Percentiles rank a stretch among this genome's conserved stretches.
These are phyloP conservation scores for Yarrowia divulgata DNA, from an alignment of 805 yeast species.

Conservation along the genomic window DNA sequence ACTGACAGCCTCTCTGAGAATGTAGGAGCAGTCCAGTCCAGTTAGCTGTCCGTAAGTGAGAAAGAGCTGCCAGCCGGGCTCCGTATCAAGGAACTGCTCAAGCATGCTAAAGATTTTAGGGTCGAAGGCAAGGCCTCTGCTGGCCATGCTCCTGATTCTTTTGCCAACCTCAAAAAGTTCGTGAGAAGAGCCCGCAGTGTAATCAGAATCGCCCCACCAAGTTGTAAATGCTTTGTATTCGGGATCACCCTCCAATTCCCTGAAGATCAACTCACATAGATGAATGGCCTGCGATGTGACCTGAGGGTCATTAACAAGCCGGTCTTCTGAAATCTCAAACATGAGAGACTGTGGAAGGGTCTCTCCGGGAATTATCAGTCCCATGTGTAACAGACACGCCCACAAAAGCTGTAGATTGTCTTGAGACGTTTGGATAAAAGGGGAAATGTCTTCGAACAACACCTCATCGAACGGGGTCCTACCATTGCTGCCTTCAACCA, in stretches of 20 bases:
- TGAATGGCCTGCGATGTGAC: conserved; percentile 11
- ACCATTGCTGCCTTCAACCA: background rate
- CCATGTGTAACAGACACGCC: conserved; percentile 15
- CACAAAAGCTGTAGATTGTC: conserved; percentile 3
- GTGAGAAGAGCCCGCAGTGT: conserved; percentile 5
- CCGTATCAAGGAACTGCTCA: conserved; percentile 17
- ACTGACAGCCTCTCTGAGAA: conserved; percentile 17
- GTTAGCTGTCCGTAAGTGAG: conserved; percentile 14
- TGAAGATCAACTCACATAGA: conserved; percentile 23
- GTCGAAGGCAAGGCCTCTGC: conserved; percentile 15
- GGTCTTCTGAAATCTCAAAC: conserved; percentile 19
- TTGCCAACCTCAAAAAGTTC: background rate
- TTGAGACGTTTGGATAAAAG: background rate
- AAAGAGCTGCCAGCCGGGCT: conserved; percentile 25
- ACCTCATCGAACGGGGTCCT: conserved; percentile 16
- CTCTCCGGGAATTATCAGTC: background rate
- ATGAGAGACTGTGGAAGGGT: conserved; percentile 2
- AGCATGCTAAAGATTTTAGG: conserved; percentile 14
- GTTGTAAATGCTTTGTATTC: background rate
- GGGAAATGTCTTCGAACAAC: conserved; percentile 20
- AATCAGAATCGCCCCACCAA: conserved; percentile 30
- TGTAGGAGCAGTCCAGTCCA: conserved; percentile 16
- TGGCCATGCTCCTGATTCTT: background rate
- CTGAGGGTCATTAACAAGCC: conserved; percentile 4
- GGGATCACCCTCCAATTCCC: conserved; percentile 19